Evolutionary conservation across 2,329 filamentous ascomycete genomes (phyloP).

Genomic region (Ramularia endophylla): DNA sequence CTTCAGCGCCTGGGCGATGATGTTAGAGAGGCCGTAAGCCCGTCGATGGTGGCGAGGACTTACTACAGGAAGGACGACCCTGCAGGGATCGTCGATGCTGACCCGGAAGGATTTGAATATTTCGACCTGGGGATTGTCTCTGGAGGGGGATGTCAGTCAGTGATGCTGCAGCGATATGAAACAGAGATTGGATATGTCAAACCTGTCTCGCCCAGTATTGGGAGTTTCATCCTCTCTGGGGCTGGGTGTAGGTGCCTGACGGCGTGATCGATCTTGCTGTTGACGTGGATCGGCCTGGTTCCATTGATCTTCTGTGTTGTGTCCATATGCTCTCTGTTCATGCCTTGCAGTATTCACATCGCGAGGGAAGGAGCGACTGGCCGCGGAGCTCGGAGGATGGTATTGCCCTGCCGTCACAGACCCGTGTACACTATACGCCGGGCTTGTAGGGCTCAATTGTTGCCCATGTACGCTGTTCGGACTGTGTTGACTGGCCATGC

Average conservation of each 20-base stretch:
- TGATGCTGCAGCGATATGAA: no score
- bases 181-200: no score
- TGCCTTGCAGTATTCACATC: constrained; percentile 18
- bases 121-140: constrained; percentile 60
- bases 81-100: constrained; percentile 95
- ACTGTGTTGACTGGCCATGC: constrained; percentile 40
- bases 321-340: constrained; percentile 11
- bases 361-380: constrained; percentile 28
- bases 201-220: constrained; percentile 16
- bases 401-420: constrained; percentile 22
- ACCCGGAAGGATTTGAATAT: constrained; percentile 99
- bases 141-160: constrained; percentile 1
- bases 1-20: constrained; percentile 59
- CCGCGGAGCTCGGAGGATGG: constrained; percentile 23
- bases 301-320: constrained; percentile 12
- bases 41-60: constrained; percentile 10
- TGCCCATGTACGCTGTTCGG: constrained; percentile 30
- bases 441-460: constrained; percentile 46
- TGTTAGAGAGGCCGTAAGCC: background rate
- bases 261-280: constrained; percentile 22
- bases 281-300: constrained; percentile 4
- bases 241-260: constrained; percentile 27
- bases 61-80: constrained; percentile 84
- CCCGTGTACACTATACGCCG: constrained; percentile 37
- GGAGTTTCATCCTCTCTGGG: constrained; percentile 27